Evolutionary conservation across 1,284 basidiomycete genomes (phyloP).

Genomic region (Cerioporus squamosus): DNA sequence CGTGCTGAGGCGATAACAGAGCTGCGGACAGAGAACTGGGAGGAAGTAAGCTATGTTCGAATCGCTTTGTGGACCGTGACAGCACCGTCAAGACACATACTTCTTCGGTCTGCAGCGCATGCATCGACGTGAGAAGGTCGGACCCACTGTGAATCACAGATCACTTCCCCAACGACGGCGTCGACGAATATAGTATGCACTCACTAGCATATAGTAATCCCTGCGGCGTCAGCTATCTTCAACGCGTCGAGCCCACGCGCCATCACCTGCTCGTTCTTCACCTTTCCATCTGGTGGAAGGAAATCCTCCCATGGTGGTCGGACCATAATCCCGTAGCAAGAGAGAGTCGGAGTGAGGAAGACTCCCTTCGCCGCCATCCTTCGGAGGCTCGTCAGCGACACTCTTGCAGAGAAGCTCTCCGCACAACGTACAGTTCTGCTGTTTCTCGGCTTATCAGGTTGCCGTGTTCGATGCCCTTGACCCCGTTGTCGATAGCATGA

Average conservation of each 20-base stretch:
- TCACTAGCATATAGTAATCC: conserved; percentile 43
- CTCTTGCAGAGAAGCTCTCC: background rate
- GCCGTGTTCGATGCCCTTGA: conserved; percentile 52
- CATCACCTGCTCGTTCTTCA: conserved; percentile 50
- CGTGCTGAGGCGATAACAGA: conserved; percentile 39
- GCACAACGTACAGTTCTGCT: conserved; percentile 26
- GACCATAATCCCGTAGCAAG: conserved; percentile 49
- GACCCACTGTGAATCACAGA: conserved; percentile 36
- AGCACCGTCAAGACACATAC: conserved; percentile 3
- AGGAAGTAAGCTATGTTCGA: background rate
- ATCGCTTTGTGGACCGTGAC: background rate
- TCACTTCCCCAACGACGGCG: background rate
- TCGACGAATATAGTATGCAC: background rate
- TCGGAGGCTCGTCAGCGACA: background rate
- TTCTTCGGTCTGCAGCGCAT: conserved; percentile 47
- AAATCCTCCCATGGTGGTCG: conserved; percentile 48
- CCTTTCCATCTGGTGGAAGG: conserved; percentile 41
- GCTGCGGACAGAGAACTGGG: conserved; percentile 44
- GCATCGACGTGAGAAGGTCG: conserved; percentile 44
- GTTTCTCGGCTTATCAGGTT: conserved; percentile 39
- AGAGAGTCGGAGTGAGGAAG: conserved; percentile 49
- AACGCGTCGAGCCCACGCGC: conserved; percentile 41
- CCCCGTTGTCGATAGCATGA: conserved; percentile 44
- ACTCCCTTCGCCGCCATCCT: conserved; percentile 44
- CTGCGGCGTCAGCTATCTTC: conserved; percentile 41